phyloP scores from a whole-genome alignment of 2,329 filamentous ascomycete genomes.

The Apiospora koreana region DNA sequence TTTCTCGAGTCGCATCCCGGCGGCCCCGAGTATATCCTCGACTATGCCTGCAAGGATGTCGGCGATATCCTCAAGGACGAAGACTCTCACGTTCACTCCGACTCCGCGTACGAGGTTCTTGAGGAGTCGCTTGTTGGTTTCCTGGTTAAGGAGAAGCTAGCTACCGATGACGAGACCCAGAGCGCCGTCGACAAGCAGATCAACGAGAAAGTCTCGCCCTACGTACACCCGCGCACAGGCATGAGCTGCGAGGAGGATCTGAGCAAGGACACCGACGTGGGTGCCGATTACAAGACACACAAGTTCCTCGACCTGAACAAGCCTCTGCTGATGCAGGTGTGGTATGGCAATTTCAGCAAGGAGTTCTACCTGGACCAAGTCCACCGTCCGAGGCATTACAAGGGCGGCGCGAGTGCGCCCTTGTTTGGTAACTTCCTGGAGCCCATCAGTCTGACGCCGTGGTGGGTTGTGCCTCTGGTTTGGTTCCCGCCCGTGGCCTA shows the following conservation, averaged over 20 bases:
- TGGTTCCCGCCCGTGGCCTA: constrained; percentile 85
- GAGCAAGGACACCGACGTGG: constrained; percentile 77
- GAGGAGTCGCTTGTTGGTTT: constrained; percentile 87
- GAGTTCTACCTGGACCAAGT: constrained; percentile 98
- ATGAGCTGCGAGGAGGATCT: constrained; percentile 90
- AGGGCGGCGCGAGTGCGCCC: constrained; percentile 86
- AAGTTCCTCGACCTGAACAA: constrained; percentile 90
- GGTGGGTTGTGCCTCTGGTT: constrained; percentile 82
- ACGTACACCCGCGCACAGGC: constrained; percentile 69
- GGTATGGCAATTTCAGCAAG: constrained; percentile 84
- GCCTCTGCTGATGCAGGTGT: constrained; percentile 86
- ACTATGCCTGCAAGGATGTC: constrained; percentile 88
- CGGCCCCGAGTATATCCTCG: constrained; percentile 82
- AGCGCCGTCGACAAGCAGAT: constrained; percentile 33
- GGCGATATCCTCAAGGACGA: constrained; percentile 79
- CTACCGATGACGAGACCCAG: constrained; percentile 35
- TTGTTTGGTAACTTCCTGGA: constrained; percentile 99
- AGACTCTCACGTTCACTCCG: constrained; percentile 81
- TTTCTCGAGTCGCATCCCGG: constrained; percentile 92
- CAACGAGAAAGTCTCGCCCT: constrained; percentile 30
- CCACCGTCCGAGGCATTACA: constrained; percentile 94
- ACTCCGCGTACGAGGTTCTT: constrained; percentile 93
- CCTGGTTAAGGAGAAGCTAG: constrained; percentile 61
- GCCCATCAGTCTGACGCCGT: constrained; percentile 91
- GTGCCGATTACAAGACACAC: constrained; percentile 79